phyloP scores from a whole-genome alignment of 2,329 filamentous ascomycete genomes.

The Talaromyces islandicus region DNA sequence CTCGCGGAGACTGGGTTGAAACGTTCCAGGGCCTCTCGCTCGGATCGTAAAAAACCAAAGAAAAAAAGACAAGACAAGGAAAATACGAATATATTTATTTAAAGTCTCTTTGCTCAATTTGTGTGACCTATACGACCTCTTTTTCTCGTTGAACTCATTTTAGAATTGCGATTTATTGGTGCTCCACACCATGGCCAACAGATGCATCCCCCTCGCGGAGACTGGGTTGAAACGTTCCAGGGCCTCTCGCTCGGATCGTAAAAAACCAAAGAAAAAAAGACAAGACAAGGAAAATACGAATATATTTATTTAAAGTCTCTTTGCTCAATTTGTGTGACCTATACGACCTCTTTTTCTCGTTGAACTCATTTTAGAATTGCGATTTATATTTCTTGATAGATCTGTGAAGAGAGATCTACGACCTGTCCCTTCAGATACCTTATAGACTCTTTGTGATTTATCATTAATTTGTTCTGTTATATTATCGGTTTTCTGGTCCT shows the following conservation, averaged over 20 bases:
- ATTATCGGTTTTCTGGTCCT: too few species aligned
- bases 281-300: too few species aligned
- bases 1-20: slow-evolving; percentile 53
- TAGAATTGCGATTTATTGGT: slow-evolving; percentile 19
- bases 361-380: slow-evolving; percentile 18
- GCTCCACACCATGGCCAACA: slow-evolving; percentile 9
- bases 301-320: background rate
- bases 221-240: slow-evolving; percentile 63
- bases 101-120: background rate
- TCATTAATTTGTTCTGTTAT: background rate
- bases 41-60: slow-evolving; percentile 43
- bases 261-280: background rate
- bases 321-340: background rate
- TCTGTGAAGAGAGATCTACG: slow-evolving; percentile 17
- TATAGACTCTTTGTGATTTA: slow-evolving; percentile 22
- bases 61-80: background rate
- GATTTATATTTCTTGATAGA: slow-evolving; percentile 16
- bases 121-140: slow-evolving; percentile 2
- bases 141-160: background rate
- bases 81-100: too few species aligned
- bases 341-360: slow-evolving; percentile 1
- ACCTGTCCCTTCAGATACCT: slow-evolving; percentile 25
- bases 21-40: slow-evolving; percentile 68
- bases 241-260: slow-evolving; percentile 64
- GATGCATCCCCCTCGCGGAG: slow-evolving; percentile 35